Conservation (phyloP, 2,329 filamentous ascomycete species). For the Ilyonectria robusta region DNA sequence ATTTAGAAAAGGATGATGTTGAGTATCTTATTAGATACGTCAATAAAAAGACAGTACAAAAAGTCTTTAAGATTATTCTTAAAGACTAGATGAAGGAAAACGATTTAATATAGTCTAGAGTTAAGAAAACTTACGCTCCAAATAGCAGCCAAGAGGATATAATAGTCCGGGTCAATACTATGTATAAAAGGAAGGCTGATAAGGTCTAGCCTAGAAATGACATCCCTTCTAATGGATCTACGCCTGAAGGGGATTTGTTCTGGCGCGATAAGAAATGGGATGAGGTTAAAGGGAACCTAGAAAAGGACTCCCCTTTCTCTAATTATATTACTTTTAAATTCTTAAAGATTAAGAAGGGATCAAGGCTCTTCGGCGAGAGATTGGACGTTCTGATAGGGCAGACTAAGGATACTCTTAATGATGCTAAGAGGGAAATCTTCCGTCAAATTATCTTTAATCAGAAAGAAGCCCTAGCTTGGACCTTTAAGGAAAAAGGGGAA, state of each 20-base stretch:
- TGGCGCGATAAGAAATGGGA: not conserved
- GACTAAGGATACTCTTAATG: too few species aligned
- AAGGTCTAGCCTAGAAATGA: not conserved
- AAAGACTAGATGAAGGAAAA: not conserved
- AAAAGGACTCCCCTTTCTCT: not conserved
- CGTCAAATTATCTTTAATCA: too few species aligned
- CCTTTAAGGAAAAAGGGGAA: too few species aligned
- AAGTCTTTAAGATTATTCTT: not conserved
- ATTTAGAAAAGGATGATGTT: too few species aligned
- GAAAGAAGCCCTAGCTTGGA: too few species aligned
- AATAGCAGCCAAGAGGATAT: not conserved
- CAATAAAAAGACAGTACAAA: not conserved
- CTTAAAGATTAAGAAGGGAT: not conserved
- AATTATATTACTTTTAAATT: not conserved
- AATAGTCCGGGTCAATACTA: not conserved
- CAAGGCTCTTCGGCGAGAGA: not conserved
- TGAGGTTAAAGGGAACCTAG: not conserved
- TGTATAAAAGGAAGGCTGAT: not conserved
- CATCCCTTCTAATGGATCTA: not conserved
- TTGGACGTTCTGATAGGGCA: too few species aligned
- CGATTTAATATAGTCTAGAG: not conserved
- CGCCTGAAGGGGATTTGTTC: not conserved
- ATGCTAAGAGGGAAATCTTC: too few species aligned
- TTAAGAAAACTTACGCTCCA: too few species aligned
- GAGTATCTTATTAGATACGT: not conserved